Conservation (phyloP, 139 green algal genomes). For the Micractinium sp. region DNA sequence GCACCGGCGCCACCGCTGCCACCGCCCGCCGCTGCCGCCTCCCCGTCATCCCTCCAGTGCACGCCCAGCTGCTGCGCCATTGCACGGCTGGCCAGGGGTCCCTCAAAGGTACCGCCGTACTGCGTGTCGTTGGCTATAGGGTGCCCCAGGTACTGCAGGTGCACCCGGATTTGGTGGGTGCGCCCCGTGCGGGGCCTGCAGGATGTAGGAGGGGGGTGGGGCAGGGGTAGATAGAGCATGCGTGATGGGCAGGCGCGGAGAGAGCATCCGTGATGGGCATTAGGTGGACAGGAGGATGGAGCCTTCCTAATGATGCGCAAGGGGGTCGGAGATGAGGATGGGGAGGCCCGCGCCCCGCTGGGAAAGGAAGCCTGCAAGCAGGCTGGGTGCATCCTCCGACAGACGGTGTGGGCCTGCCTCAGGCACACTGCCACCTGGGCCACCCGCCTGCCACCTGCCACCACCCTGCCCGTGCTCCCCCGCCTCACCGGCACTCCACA, state of each 20-base stretch:
- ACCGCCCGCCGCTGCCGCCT: background rate
- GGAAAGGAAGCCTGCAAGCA: background rate
- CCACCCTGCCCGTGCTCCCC: background rate
- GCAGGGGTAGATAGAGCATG: background rate
- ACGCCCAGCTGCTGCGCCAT: constrained; percentile 34
- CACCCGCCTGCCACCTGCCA: too few relatives aligned
- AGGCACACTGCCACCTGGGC: too few relatives aligned
- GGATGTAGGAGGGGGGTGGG: background rate
- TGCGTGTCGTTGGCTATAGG: constrained; percentile 81
- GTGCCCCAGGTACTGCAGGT: constrained; percentile 72
- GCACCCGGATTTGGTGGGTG: constrained; percentile 81
- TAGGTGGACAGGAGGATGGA: too few relatives aligned
- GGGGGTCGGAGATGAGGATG: background rate
- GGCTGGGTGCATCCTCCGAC: too few relatives aligned
- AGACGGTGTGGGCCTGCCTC: too few relatives aligned
- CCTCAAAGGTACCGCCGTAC: constrained; percentile 65
- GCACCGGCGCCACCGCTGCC: background rate
- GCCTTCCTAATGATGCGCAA: background rate
- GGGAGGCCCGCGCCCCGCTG: too few relatives aligned
- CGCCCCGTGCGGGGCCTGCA: constrained; percentile 64
- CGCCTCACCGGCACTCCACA: constrained; percentile 64
- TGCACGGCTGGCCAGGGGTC: constrained; percentile 15
- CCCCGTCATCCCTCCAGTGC: constrained; percentile 13
- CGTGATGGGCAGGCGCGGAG: background rate
- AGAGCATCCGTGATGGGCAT: background rate